A percentile compares a stretch with the other conserved stretches of the same genome.
Conservation (phyloP, 148 eudicot genomes). For the Cornus suecica region DNA sequence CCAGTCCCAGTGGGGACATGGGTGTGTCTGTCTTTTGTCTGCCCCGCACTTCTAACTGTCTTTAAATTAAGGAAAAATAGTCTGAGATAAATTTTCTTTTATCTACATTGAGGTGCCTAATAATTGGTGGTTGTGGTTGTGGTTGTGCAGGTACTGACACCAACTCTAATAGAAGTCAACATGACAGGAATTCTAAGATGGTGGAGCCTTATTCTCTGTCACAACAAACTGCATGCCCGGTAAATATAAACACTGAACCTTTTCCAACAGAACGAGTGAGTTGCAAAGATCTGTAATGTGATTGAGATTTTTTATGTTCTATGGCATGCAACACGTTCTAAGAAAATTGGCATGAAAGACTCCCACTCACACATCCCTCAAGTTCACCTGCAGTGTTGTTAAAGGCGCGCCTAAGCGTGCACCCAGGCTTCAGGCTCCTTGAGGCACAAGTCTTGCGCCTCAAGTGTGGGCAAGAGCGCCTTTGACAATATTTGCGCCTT, state of each 20-base stretch:
- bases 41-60: too few species aligned
- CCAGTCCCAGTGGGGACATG: too few species aligned
- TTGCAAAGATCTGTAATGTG: neutral
- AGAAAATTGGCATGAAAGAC: neutral
- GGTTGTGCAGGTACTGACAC: slow-evolving; percentile 33
- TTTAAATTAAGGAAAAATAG: too few species aligned
- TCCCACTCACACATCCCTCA: neutral
- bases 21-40: too few species aligned
- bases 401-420: too few species aligned
- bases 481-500: too few species aligned
- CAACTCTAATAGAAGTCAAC: slow-evolving; percentile 25
- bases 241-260: slow-evolving; percentile 12
- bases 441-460: too few species aligned
- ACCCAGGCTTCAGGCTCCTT: too few species aligned
- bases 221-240: slow-evolving; percentile 17
- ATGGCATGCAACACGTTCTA: neutral
- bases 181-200: slow-evolving; percentile 27
- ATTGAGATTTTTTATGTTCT: slow-evolving; percentile 5
- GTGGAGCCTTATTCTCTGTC: slow-evolving; percentile 24
- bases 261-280: slow-evolving; percentile 35
- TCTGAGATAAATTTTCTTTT: neutral
- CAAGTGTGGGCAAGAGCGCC: too few species aligned
- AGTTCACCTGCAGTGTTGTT: too few species aligned
- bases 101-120: neutral
- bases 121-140: slow-evolving; percentile 4